Conservation (phyloP, 2,329 filamentous ascomycete genomes). For the Nigrograna mackinnonii region DNA sequence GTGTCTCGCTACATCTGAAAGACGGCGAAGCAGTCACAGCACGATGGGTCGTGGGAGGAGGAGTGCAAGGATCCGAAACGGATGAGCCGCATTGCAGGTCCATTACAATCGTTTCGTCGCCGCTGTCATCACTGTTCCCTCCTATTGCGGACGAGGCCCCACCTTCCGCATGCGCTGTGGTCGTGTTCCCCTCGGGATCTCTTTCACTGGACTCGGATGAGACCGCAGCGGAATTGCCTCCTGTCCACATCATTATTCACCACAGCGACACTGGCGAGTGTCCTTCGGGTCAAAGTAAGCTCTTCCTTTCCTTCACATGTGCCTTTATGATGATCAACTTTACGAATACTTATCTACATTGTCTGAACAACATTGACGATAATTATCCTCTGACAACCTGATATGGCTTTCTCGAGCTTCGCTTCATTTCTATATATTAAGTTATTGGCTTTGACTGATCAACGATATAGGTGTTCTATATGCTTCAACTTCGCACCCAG, state of each 20-base stretch:
- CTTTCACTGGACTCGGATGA: conserved; percentile 46
- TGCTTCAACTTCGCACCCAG: conserved; percentile 49
- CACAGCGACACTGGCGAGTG: conserved; percentile 94
- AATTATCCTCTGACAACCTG: conserved; percentile 83
- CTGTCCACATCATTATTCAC: conserved; percentile 70
- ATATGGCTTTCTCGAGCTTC: conserved; percentile 48
- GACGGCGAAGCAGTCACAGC: conserved; percentile 63
- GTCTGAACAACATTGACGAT: conserved; percentile 94
- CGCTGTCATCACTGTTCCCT: conserved; percentile 70
- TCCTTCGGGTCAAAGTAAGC: conserved; percentile 87
- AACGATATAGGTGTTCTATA: conserved; percentile 60
- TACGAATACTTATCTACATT: conserved; percentile 99
- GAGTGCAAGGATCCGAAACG: conserved; percentile 4
- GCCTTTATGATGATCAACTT: conserved; percentile 78
- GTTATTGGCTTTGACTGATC: conserved; percentile 37
- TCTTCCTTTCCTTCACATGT: conserved; percentile 12
- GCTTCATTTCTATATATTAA: conserved; percentile 7
- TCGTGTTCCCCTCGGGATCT: conserved; percentile 65
- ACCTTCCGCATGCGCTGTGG: conserved; percentile 71
- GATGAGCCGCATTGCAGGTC: conserved; percentile 56
- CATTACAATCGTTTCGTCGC: conserved; percentile 70
- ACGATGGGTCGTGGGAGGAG: conserved; percentile 55
- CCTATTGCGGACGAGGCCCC: conserved; percentile 74
- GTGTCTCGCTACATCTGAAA: conserved; percentile 55
- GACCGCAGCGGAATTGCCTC: conserved; percentile 38